phyloP scores from a whole-genome alignment of 345 rosid species.

The Diplotaxis tenuifolia region DNA sequence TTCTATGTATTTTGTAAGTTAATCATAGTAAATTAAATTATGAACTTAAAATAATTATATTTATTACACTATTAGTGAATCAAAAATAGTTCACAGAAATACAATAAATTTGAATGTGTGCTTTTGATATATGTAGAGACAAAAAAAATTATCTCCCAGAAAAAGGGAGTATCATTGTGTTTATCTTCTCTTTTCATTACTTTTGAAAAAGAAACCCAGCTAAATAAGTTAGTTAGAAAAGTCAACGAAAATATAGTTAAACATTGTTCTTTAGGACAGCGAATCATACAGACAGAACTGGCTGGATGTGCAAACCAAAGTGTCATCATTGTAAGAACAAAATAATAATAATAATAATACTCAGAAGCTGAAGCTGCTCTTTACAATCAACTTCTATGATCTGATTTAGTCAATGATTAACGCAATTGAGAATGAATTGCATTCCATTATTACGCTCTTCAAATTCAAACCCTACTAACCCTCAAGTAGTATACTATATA shows the following conservation, averaged over 20 bases:
- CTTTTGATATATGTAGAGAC: not conserved
- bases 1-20: not conserved
- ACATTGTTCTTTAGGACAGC: slow-evolving; percentile 4
- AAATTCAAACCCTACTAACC: not conserved
- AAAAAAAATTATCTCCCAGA: not conserved
- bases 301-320: slow-evolving; percentile 1
- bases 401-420: not conserved
- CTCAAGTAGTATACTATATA: slow-evolving; percentile 6
- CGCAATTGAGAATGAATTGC: slow-evolving; percentile 12
- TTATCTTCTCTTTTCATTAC: not conserved
- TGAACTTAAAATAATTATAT: not conserved
- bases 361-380: not conserved
- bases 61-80: too few relatives aligned
- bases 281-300: slow-evolving; percentile 5
- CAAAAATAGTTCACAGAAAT: not conserved
- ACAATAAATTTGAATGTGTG: not conserved
- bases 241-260: slow-evolving; percentile 33
- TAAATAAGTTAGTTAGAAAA: not conserved
- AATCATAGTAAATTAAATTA: not conserved
- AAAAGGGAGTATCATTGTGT: not conserved
- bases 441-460: slow-evolving; percentile 20
- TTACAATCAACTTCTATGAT: not conserved
- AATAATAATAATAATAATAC: not conserved
- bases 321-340: not conserved
- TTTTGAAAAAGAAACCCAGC: not conserved